phyloP scores from a whole-genome alignment of 2,329 filamentous ascomycete genomes.

The Ophioceras dolichostomum region DNA sequence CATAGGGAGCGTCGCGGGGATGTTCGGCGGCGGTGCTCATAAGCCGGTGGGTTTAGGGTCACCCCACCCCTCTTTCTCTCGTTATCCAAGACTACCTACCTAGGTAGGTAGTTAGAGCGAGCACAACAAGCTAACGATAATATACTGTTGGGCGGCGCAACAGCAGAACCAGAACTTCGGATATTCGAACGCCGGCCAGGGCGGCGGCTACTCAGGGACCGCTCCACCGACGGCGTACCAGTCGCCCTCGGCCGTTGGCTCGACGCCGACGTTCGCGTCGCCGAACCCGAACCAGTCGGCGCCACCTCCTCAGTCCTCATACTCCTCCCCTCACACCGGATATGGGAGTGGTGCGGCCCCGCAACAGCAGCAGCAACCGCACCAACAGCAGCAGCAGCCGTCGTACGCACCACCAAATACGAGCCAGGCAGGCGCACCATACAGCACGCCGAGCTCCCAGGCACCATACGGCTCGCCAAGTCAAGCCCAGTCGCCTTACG shows the following conservation, averaged over 20 bases:
- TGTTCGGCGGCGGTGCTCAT: constrained; percentile 34
- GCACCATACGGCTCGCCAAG: too few relatives aligned
- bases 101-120: too few relatives aligned
- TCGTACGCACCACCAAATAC: constrained; percentile 13
- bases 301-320: constrained; percentile 13
- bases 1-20: constrained; percentile 40
- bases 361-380: constrained; percentile 6
- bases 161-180: constrained; percentile 45
- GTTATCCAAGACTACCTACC: not conserved
- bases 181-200: constrained; percentile 43
- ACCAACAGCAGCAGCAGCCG: constrained; percentile 7
- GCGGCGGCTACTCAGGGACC: constrained; percentile 47
- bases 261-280: constrained; percentile 12
- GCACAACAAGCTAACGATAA: not conserved
- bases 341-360: too few relatives aligned
- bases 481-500: constrained; percentile 9
- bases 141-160: constrained; percentile 1
- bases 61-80: not conserved
- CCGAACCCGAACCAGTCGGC: constrained; percentile 13
- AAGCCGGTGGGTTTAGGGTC: constrained; percentile 25
- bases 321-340: too few relatives aligned
- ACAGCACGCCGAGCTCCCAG: too few relatives aligned
- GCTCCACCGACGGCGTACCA: constrained; percentile 53
- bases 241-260: constrained; percentile 15
- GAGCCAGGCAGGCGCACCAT: too few relatives aligned